Percentiles rank a stretch among this genome's conserved stretches.
These are phyloP conservation scores for Ocimum tenuiflorum DNA, from an alignment of 257 asterid species.

Conservation along the genomic window DNA sequence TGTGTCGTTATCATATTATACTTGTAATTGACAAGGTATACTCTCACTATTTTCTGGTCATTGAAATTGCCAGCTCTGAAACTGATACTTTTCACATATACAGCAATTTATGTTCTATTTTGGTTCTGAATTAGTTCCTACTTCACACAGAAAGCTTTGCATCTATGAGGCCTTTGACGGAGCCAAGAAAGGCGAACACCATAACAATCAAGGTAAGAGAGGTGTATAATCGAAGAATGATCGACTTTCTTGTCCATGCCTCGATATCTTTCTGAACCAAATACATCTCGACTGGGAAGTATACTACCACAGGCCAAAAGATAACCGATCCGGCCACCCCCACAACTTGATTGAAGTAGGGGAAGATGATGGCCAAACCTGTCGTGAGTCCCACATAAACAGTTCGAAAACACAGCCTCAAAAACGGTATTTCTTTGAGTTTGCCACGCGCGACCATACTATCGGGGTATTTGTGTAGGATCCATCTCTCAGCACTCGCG, in stretches of 20 bases:
- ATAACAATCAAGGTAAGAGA: conserved; percentile 39
- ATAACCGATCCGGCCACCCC: conserved; percentile 69
- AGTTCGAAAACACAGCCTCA: conserved; percentile 51
- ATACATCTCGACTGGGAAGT: conserved; percentile 86
- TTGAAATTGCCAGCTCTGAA: too few species aligned
- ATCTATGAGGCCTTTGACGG: conserved; percentile 46
- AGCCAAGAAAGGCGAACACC: conserved; percentile 65
- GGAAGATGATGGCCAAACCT: conserved; percentile 49
- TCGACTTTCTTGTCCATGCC: conserved; percentile 34
- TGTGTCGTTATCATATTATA: not conserved
- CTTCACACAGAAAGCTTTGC: conserved; percentile 23
- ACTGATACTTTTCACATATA: not conserved
- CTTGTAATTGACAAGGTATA: not conserved
- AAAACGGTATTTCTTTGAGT: conserved; percentile 31
- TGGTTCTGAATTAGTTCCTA: not conserved
- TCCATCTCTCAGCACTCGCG: conserved; percentile 47
- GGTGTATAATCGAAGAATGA: conserved; percentile 40
- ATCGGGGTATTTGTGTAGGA: conserved; percentile 36
- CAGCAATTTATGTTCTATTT: too few species aligned
- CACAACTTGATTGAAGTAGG: conserved; percentile 68
- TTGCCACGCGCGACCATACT: conserved; percentile 26
- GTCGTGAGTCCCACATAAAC: conserved; percentile 50
- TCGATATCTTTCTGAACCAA: conserved; percentile 42
- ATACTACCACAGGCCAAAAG: conserved; percentile 70
- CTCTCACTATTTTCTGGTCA: not conserved